Evolutionary conservation across 768 basidiomycete species (phyloP), one percentile per base, ranked within the genome.

Genomic region (Termitomyces bulborhizus): DNA sequence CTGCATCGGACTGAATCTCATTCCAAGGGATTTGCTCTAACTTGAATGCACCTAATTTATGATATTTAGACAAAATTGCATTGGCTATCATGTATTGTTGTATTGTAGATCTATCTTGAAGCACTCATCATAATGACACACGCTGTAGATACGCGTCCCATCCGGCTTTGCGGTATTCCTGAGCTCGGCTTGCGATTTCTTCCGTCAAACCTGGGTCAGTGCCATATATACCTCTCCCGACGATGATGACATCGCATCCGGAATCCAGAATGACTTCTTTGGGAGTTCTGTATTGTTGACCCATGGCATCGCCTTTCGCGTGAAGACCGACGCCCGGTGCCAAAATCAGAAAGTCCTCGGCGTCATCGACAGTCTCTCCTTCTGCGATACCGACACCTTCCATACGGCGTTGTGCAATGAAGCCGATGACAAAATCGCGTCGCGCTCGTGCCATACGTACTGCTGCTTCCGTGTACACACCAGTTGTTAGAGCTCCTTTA

Each of bases 231-330:
- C 97, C 97, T 57, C 97, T 77, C 29, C 97, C 97, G 45, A 99
- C 97, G 56, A 99, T 98, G 66, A 98, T 98, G 21, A 98, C 81
- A 72, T 99, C 97, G 68, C 91, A 91, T 29, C 93, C 95, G 44
- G 80, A 81, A 44, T 88, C 83, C 16, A 81, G 66, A 29, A 99
- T 74, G 26, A 95, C 95, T 67, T 95, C 79, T 32, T 79, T 71
- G 1, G 97, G 97, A 3, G 94, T 93, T 54, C 92, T 77, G 69
- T 98, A 98, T 68, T 97, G 93, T 70, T 98, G 96, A 16, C 95
- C 97, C 86, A 94, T 87, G 9, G 73, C 72, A 68, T 98, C 97
- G 7, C 88, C 90, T 53, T 80, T 83, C 12, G 68, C 66, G 59
- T 90, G 90, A 45, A 98, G 75, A 13, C 88, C 90, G 24, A 99